A percentile compares a stretch with the other conserved stretches of the same genome.
These are phyloP conservation scores for Scolecobasidium constrictum DNA, from an alignment of 2,329 filamentous ascomycete species.

Conservation along the genomic window DNA sequence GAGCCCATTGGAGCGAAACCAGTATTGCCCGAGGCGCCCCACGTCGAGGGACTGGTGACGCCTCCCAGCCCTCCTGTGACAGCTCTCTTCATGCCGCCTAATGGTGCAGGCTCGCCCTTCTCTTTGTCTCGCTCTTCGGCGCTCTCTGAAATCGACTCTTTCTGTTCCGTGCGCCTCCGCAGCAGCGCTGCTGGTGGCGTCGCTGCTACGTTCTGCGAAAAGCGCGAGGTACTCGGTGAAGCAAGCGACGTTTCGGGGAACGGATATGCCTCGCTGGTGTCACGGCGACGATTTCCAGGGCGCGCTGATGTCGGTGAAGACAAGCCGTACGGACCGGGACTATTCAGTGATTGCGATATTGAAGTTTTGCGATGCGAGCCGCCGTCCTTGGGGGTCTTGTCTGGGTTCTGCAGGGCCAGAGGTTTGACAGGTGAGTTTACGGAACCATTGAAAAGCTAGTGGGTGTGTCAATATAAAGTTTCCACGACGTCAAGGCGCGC, in stretches of 20 bases:
- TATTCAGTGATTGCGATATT: slow-evolving; percentile 55
- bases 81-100: slow-evolving; percentile 45
- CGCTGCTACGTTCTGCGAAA: slow-evolving; percentile 50
- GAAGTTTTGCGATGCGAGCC: slow-evolving; percentile 62
- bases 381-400: slow-evolving; percentile 41
- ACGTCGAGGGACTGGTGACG: slow-evolving; percentile 43
- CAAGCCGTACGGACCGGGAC: slow-evolving; percentile 53
- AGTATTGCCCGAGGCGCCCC: slow-evolving; percentile 45
- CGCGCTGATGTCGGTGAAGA: slow-evolving; percentile 65
- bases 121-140: slow-evolving; percentile 42
- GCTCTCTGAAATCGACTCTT: slow-evolving; percentile 33
- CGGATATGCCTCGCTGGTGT: slow-evolving; percentile 63
- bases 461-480: not conserved
- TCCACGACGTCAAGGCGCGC: not conserved
- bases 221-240: slow-evolving; percentile 51
- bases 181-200: slow-evolving; percentile 50
- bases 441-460: slow-evolving; percentile 66
- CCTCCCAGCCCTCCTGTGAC: slow-evolving; percentile 43
- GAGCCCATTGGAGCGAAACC: slow-evolving; percentile 64
- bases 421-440: slow-evolving; percentile 93
- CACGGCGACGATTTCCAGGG: slow-evolving; percentile 68
- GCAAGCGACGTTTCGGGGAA: slow-evolving; percentile 39
- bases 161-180: slow-evolving; percentile 51
- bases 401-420: slow-evolving; percentile 58
- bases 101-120: slow-evolving; percentile 30